Percentiles rank a stretch among this genome's conserved stretches.
Conservation (phyloP, 1,139 yeast genomes). For the Pichia sp. region DNA sequence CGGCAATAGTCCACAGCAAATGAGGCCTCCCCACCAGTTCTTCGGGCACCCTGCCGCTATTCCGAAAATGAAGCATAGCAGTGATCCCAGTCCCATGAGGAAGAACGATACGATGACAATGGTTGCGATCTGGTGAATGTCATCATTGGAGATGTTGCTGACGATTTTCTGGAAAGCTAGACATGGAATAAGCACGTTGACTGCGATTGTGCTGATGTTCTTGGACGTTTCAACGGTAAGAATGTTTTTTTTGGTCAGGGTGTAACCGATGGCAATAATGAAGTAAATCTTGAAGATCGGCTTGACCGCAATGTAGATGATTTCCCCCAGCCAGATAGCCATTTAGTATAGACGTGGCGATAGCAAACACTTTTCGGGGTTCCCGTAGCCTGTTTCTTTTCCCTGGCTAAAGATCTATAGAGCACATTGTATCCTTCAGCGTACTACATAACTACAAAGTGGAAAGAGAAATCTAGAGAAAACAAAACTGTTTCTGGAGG, state of each 20-base stretch:
- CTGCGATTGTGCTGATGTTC: conserved; percentile 68
- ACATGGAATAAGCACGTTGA: conserved; percentile 72
- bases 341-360: background rate
- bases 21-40: conserved; percentile 73
- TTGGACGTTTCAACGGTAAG: conserved; percentile 71
- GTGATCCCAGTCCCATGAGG: conserved; percentile 47
- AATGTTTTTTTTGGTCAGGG: conserved; percentile 60
- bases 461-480: background rate
- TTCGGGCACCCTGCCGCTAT: conserved; percentile 43
- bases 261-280: conserved; percentile 66
- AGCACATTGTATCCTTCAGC: too few relatives aligned
- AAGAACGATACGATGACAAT: conserved; percentile 61
- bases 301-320: conserved; percentile 76
- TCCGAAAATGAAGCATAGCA: conserved; percentile 35
- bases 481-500: background rate
- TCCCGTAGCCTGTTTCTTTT: too few relatives aligned
- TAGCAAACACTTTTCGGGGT: too few relatives aligned
- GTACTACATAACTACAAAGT: too few relatives aligned
- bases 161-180: conserved; percentile 76
- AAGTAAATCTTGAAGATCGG: conserved; percentile 84
- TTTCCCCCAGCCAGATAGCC: conserved; percentile 45
- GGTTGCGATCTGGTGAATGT: conserved; percentile 72
- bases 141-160: conserved; percentile 59
- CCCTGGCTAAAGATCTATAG: too few relatives aligned
- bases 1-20: conserved; percentile 73